Conservation (phyloP, 192 early-diverging fungal species). For the Phycomyces blakesleeanus region DNA sequence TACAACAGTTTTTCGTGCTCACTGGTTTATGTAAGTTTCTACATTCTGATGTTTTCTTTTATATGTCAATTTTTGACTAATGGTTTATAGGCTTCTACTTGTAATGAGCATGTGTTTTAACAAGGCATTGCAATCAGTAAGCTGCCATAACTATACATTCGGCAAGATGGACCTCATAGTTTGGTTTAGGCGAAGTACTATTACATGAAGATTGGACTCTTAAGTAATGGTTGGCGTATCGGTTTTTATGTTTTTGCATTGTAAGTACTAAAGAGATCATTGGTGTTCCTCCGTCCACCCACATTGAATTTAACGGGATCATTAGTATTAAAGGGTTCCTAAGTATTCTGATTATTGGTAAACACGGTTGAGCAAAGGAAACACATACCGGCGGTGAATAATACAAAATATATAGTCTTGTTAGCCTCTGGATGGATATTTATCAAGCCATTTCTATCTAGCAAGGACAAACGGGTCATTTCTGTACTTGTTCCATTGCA, state of each 20-base stretch:
- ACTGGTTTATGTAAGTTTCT: slow-evolving; percentile 46
- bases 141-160: neutral
- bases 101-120: slow-evolving; percentile 44
- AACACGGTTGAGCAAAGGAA: neutral
- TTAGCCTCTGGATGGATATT: slow-evolving; percentile 58
- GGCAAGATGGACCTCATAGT: slow-evolving; percentile 1
- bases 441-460: slow-evolving; percentile 52
- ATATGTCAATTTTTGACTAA: neutral
- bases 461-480: slow-evolving; percentile 52
- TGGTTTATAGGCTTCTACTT: slow-evolving; percentile 34
- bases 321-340: slow-evolving; percentile 47
- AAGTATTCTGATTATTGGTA: slow-evolving; percentile 49
- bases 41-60: neutral
- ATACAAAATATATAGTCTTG: slow-evolving; percentile 20
- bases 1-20: slow-evolving; percentile 45
- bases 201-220: slow-evolving; percentile 45
- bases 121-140: slow-evolving; percentile 51
- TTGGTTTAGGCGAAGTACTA: slow-evolving; percentile 39
- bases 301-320: neutral
- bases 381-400: neutral
- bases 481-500: slow-evolving; percentile 49
- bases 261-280: slow-evolving; percentile 24
- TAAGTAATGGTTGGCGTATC: slow-evolving; percentile 50
- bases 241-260: slow-evolving; percentile 55
- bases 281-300: too few species aligned